Evolutionary conservation across 768 basidiomycete genomes (phyloP), one percentile per base, ranked within the genome.

Genomic region (Leccinum uliginosum): DNA sequence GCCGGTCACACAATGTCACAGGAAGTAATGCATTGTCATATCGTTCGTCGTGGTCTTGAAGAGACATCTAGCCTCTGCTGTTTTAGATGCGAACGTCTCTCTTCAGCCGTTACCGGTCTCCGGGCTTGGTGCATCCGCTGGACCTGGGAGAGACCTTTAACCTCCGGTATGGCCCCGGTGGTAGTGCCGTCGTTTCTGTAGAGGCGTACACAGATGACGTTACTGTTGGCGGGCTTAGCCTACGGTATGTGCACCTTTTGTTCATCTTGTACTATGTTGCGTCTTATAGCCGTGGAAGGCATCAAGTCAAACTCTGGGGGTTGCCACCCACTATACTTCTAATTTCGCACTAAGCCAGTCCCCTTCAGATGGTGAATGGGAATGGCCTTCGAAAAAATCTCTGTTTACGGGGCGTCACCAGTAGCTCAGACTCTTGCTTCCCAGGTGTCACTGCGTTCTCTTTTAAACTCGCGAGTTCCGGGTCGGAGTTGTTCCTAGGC

Each of bases 401-500:
- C 78, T 11, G 66, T 40, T 8, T 77, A 68, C 56, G 51, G 59
- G 19, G 64, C 68, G 3, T 64, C 50, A 9, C 74, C 78, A 0
- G 61, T 78, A 43, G 74, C 79, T 60, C 68, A 80, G 44, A 76
- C 67, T 17, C 72, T 82, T 5, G 57, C 78, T 23, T 53, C 62
- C 1, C 70, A 83, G 51, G 66, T 4, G 51, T 54, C 75, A 32
- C 12, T 21, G 69, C 70, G 47, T 82, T 83, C 63, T 73, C 76
- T 10, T 79, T 84, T 64, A 81, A 80, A 62, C 67, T 83, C 9
- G 64, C 78, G 12, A 19, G 62, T 10, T 54, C 62, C 10, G 75
- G 74, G 5, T 71, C 76, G 3, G 79, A 81, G 67, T 71, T 85
- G 11, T 78, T 73, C 62, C 60, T 86, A n/a, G 84, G 84, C 38